Percentiles rank a stretch among this genome's conserved stretches.
These are phyloP conservation scores for Aspergillus sp. DNA, from an alignment of 2,329 filamentous ascomycete species.

Conservation along the genomic window DNA sequence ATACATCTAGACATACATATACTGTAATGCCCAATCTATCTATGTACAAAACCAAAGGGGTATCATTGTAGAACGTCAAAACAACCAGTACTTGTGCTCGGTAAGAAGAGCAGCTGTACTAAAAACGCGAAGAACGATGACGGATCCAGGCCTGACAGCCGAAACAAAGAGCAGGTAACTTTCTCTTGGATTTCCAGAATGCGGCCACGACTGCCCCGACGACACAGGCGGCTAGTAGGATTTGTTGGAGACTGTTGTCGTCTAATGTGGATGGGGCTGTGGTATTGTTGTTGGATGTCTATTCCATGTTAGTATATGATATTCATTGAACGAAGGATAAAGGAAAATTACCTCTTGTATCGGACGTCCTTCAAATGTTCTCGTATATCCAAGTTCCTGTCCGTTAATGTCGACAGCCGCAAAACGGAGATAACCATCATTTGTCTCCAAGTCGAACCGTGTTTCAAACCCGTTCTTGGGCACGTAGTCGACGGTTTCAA, in stretches of 20 bases:
- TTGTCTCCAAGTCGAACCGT: conserved; percentile 5
- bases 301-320: too few relatives aligned
- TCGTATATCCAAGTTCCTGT: conserved; percentile 15
- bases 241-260: not conserved
- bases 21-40: too few relatives aligned
- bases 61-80: too few relatives aligned
- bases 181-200: conserved; percentile 2
- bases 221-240: conserved; percentile 4
- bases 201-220: conserved; percentile 4
- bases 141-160: not conserved
- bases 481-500: conserved; percentile 7
- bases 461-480: conserved; percentile 19
- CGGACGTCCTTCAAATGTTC: conserved; percentile 4
- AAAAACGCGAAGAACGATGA: not conserved
- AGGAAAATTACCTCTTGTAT: not conserved
- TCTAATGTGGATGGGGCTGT: not conserved
- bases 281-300: not conserved
- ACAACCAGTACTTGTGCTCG: too few relatives aligned
- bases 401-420: conserved; percentile 14
- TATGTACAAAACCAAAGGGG: too few relatives aligned
- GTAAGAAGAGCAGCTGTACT: too few relatives aligned
- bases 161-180: not conserved
- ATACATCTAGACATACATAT: not conserved
- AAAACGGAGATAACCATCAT: conserved; percentile 13
- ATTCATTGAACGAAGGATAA: not conserved